Evolutionary conservation across 257 asterid genomes (phyloP), one percentile per base, ranked within the genome.

Genomic region (Primulina eburnea): DNA sequence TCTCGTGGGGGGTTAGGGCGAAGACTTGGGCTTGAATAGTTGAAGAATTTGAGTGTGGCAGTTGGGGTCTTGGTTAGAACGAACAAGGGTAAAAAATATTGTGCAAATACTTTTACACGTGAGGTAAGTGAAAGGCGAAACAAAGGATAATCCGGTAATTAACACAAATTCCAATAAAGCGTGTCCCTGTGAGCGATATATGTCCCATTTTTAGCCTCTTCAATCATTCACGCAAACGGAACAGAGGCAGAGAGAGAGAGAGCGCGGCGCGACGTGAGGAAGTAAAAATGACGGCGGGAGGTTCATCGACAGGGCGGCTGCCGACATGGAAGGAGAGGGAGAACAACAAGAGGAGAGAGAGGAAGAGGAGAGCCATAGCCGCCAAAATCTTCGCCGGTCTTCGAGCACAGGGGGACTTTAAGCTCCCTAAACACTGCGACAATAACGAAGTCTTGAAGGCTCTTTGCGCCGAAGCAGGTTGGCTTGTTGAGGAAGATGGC

Each of bases 311-410:
- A 5, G 34, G 34, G 0, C 34, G 88, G 40, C 78, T 72, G 77
- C 95, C 95, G 40, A 78, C 95, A 11, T 90, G 95, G 94, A 85
- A 85, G 76, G 97, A 90, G 82, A 86, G 97, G 67, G 97, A 90
- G 83, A 86, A 88, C 80, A 90, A 90, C 79, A 85, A 81, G 85
- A 75, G 93, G 30, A 76, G 97, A 33, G 97, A 88, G 83, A 75
- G 95, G 74, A 61, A 89, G 55, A 64, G 97, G 67, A 78, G 97
- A 62, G 97, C 97, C 62, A 80, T 90, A 40, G 95, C 92, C 62
- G 93, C 92, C 53, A 90, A 90, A 86, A 86, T 90, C 20, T 90
- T 79, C 74, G 5, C 93, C 11, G 97, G 97, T 0, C 85, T 90
- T 28, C 78, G 97, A 21, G 85, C 90, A 68, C 94, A 86, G 80